Base-by-base conservation (phyloP, 1,284 basidiomycete species). In the Austropuccinia psidii region DNA sequence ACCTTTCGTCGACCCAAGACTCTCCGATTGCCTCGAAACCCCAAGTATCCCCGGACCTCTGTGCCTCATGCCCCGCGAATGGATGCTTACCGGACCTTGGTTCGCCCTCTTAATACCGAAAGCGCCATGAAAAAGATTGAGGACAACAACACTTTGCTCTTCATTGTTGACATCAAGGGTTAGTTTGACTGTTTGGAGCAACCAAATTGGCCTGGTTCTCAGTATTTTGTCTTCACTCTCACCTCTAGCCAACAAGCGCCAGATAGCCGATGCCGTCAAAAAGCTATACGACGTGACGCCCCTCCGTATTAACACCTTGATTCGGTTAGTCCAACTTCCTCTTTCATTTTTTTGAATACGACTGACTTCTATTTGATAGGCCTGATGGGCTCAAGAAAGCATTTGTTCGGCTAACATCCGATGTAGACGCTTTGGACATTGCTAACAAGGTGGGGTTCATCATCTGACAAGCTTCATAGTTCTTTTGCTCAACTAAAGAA, bases 351-450 rank as follows among this genome's bases (percentile, higher is more conserved):
- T 27, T 31, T 0, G 57, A 1, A 24, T 33, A 7, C n/a, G 29
- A 45, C 29, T 13, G 1, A 64, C 41, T n/a, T 21, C 73, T 31
- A 0, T 43, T 55, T 35, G 67, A 1, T 76, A 93, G 92, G 82
- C 96, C 95, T 75, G 96, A 98, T 80, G 95, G 96, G 75, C 93
- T 90, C 87, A 98, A 98, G 87, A 98, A 98, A 90, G 95, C 95
- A 62, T 98, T 96, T 82, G 93, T 98, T 74, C 88, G 93, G 68
- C 85, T 98, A 80, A 91, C 93, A 45, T 84, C 94, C 39, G 95
- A 98, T 85, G 91, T 95, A 83, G 95, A 98, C 81, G 95, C 95
- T 64, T 84, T 98, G 78, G 95, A 98, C 83, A 91, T 98, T 77
- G 93, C 94, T 78, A 98, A 98, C 90, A 97, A 96, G 89, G 93